Evolutionary conservation across 2,329 filamentous ascomycete species (phyloP).

Genomic region (Claviceps sp.): DNA sequence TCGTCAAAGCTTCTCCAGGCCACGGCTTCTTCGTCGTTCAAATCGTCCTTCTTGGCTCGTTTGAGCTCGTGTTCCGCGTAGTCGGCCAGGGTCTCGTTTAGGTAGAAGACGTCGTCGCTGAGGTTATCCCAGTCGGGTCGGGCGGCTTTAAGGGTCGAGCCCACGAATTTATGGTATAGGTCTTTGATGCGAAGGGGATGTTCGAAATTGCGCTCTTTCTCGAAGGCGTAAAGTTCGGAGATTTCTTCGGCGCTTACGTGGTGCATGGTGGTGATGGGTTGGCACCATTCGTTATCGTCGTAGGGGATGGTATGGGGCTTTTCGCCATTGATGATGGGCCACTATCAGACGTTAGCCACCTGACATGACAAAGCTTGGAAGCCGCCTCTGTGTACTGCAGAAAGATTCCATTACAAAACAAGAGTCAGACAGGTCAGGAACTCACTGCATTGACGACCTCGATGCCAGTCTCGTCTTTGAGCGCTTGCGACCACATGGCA

Average conservation of each 20-base stretch:
- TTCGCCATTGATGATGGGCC: conserved; percentile 42
- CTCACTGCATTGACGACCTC: conserved; percentile 28
- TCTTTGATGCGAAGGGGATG: conserved; percentile 30
- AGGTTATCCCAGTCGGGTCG: conserved; percentile 41
- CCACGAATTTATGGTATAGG: conserved; percentile 33
- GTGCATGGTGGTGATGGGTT: conserved; percentile 43
- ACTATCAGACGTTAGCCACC: conserved; percentile 17
- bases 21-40: conserved; percentile 23
- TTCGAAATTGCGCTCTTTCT: conserved; percentile 24
- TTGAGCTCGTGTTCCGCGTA: conserved; percentile 19
- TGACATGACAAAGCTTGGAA: not conserved
- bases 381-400: no score
- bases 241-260: conserved; percentile 38
- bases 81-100: conserved; percentile 17
- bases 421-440: conserved; percentile 1
- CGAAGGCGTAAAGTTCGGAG: conserved; percentile 36
- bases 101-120: conserved; percentile 30
- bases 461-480: conserved; percentile 30
- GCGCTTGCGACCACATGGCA: conserved; percentile 30
- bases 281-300: conserved; percentile 36
- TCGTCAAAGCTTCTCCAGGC: conserved; percentile 28
- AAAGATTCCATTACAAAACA: not conserved
- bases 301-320: conserved; percentile 38
- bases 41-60: conserved; percentile 19
- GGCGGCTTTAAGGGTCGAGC: conserved; percentile 21